Percentiles rank a stretch among this genome's conserved stretches.
Conservation (phyloP, 23 red algal genomes). For the Pyropia haitanensis region DNA sequence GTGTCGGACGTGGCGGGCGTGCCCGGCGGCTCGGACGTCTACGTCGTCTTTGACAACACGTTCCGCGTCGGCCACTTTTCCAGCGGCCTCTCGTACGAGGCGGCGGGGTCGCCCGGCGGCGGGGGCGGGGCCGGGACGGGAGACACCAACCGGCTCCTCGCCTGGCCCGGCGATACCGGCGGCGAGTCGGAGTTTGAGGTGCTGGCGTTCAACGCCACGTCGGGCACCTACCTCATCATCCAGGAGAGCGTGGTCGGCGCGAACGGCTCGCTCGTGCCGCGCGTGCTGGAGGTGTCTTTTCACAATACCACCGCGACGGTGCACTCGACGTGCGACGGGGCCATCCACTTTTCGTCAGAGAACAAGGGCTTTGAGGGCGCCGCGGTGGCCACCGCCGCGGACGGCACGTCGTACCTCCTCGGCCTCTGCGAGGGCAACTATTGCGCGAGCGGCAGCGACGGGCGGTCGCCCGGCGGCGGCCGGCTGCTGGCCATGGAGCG, state of each 20-base stretch:
- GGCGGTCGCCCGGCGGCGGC: constrained; percentile 13
- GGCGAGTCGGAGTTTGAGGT: constrained; percentile 18
- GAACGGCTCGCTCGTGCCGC: constrained; percentile 16
- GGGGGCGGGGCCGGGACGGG: no score
- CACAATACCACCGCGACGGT: constrained; percentile 3
- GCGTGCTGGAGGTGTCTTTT: constrained; percentile 18
- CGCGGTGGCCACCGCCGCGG: constrained; percentile 13
- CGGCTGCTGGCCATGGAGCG: constrained; percentile 22
- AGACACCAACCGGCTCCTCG: background rate
- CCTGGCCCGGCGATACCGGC: background rate
- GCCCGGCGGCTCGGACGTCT: constrained; percentile 1
- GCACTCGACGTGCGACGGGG: constrained; percentile 8
- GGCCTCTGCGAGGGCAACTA: constrained; percentile 44
- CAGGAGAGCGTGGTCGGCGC: constrained; percentile 10
- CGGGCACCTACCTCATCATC: constrained; percentile 4
- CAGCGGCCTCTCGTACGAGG: no score
- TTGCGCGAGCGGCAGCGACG: constrained; percentile 19
- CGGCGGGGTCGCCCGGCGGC: no score
- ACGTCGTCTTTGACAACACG: constrained; percentile 27
- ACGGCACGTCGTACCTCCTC: constrained; percentile 11
- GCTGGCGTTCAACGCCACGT: constrained; percentile 29
- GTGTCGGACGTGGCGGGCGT: constrained; percentile 16
- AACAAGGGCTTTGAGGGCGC: constrained; percentile 64
- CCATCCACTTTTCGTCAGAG: constrained; percentile 11
- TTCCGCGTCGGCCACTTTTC: constrained; percentile 8